Base-by-base conservation (phyloP, 176 grass and related monocot species). In the Leersia perrieri region DNA sequence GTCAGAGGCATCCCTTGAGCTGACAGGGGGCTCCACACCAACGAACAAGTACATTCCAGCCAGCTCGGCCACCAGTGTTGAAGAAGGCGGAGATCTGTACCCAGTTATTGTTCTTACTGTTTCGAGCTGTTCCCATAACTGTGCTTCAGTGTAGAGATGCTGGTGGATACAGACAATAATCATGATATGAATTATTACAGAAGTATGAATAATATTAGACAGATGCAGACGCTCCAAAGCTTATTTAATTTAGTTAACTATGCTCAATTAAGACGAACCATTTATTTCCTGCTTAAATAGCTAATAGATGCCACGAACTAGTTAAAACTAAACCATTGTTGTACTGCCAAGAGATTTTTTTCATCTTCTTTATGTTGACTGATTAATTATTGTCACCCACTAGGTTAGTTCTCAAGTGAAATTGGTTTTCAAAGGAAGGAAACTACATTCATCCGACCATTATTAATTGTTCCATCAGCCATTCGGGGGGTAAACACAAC, bases 51-150 rank as follows among this genome's bases (percentile, higher is more conserved):
- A 88, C 2, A 88, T 23, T 0, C 69, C 62, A 0, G 76, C 49
- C 11, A 88, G 49, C 25, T 84, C 81, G 1, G 69, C 75, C 38
- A 60, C 81, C 9, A 88, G 30, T 18, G 81, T 88, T 2, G 41
- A 39, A 61, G 67, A 77, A 55, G 36, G 20, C 28, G 30, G 38
- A 0, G 75, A 49, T 0, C 31, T 1, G 63, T 88, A 88, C 69
- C 87, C 87, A 1, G 75, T 88, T 73, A 88, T 84, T 33, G 69
- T 84, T 75, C 69, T 61, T 51, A 84, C 27, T 5, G 70, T 69
- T 9, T 80, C 49, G 11, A 88, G 75, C 32, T 88, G 75, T 8
- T 84, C 49, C 81, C 81, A 80, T 26, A 88, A 53, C 49, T 69
- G 49, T 63, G 74, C 81, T 81, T 88, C 81, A 1, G 81, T 84